Evolutionary conservation across 768 basidiomycete species (phyloP).

Genomic region (Xanthoconium stramineum): DNA sequence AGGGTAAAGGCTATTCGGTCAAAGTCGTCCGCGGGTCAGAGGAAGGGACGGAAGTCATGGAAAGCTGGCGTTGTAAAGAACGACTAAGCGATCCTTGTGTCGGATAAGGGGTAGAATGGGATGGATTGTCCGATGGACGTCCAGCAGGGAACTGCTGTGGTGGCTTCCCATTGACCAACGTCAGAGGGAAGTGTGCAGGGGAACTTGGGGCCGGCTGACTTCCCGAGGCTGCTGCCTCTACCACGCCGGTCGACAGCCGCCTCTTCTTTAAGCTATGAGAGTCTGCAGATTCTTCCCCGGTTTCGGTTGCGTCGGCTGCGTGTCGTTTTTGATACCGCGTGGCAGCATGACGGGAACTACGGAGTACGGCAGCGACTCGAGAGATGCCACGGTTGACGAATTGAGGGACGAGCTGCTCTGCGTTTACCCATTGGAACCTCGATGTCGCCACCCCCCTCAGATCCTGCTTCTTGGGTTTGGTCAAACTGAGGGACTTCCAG

Average conservation of each 20-base stretch:
- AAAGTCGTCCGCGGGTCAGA: conserved; percentile 24
- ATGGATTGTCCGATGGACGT: conserved; percentile 6
- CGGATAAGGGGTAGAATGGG: background rate
- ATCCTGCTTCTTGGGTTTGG: conserved; percentile 25
- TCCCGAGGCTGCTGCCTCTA: background rate
- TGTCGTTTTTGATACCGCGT: conserved; percentile 25
- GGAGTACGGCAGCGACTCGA: conserved; percentile 16
- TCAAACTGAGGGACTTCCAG: conserved; percentile 23
- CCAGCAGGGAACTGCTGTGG: conserved; percentile 32
- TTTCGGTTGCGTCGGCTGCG: conserved; percentile 7
- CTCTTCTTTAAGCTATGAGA: conserved; percentile 28
- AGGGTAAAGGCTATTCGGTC: conserved; percentile 9
- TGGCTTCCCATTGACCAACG: conserved; percentile 29
- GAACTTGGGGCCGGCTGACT: conserved; percentile 4
- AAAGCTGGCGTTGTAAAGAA: conserved; percentile 27
- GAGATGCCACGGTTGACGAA: conserved; percentile 23
- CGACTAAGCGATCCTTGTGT: conserved; percentile 16
- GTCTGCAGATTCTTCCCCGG: conserved; percentile 2
- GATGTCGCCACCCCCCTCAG: conserved; percentile 24
- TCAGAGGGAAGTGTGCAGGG: conserved; percentile 12
- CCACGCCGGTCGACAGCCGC: conserved; percentile 13
- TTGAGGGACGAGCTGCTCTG: conserved; percentile 27
- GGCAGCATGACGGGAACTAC: conserved; percentile 1
- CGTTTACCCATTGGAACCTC: conserved; percentile 32
- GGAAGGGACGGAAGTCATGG: conserved; percentile 23